Percentiles rank a stretch among this genome's conserved stretches.
Evolutionary conservation across 371 early-diverging fungal species (phyloP).

Genomic region (Circinella minor): DNA sequence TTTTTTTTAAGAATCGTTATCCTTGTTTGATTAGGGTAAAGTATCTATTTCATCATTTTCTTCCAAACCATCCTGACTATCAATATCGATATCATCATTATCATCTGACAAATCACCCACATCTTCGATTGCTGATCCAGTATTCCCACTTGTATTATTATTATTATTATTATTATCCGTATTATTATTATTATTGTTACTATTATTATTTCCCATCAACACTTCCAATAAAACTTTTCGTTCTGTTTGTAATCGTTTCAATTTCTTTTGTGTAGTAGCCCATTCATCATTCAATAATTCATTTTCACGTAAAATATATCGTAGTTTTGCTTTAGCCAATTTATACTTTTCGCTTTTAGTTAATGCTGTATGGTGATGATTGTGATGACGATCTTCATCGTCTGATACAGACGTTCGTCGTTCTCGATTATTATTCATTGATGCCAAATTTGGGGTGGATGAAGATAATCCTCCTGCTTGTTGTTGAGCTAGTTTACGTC

Average conservation of each 20-base stretch:
- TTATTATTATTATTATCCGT: neutral
- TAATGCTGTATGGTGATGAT: conserved; percentile 8
- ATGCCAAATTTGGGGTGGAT: neutral
- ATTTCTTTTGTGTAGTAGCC: conserved; percentile 46
- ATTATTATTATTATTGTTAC: neutral
- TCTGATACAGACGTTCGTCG: conserved; percentile 12
- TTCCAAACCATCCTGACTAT: conserved; percentile 12
- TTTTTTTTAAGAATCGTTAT: neutral
- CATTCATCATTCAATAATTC: conserved; percentile 61
- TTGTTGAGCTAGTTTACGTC: conserved; percentile 6
- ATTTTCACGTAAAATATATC: conserved; percentile 60
- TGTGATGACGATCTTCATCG: conserved; percentile 4
- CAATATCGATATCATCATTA: conserved; percentile 14
- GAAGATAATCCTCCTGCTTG: neutral
- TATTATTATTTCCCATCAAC: conserved; percentile 29
- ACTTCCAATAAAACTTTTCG: conserved; percentile 58
- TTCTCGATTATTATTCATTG: neutral
- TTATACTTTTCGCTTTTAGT: conserved; percentile 40
- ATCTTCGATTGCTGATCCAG: conserved; percentile 7
- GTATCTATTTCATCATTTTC: conserved; percentile 14
- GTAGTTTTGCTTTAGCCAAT: conserved; percentile 59
- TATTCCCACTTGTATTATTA: neutral
- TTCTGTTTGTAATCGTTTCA: conserved; percentile 56
- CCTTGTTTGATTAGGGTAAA: neutral
- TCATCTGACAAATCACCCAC: conserved; percentile 8